Percentiles rank a stretch among this genome's conserved stretches.
phyloP scores from a whole-genome alignment of 345 rosid genomes.

The Clarkia xantiana region DNA sequence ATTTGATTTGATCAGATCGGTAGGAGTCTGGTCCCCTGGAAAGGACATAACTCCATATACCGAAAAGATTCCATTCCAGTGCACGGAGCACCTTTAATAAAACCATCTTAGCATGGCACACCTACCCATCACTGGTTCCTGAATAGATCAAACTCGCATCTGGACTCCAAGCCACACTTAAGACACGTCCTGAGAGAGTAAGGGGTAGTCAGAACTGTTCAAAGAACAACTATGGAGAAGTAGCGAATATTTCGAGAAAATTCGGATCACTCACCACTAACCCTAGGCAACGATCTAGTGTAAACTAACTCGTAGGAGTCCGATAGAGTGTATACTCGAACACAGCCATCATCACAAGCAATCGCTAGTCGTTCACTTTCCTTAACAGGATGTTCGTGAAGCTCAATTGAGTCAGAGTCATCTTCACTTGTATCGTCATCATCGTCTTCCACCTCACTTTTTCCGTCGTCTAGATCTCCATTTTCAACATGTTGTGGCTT shows the following conservation, averaged over 20 bases:
- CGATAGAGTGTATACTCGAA: constrained; percentile 43
- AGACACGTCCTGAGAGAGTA: constrained; percentile 47
- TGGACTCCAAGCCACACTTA: constrained; percentile 69
- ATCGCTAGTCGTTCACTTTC: constrained; percentile 41
- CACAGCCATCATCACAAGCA: constrained; percentile 86
- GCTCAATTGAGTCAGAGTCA: constrained; percentile 37
- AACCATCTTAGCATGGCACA: constrained; percentile 1
- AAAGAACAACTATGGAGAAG: constrained; percentile 7
- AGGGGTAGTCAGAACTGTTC: constrained; percentile 6
- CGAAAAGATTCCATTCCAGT: too few species aligned
- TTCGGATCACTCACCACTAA: constrained; percentile 69
- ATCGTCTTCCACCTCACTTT: constrained; percentile 18
- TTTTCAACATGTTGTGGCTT: constrained; percentile 27
- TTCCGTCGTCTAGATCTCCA: constrained; percentile 30
- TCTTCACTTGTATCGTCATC: constrained; percentile 38
- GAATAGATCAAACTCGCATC: constrained; percentile 53
- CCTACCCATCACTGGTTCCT: constrained; percentile 93
- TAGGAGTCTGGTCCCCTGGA: too few species aligned
- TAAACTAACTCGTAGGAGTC: constrained; percentile 45
- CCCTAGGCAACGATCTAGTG: constrained; percentile 69
- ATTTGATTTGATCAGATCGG: too few species aligned
- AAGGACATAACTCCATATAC: too few species aligned
- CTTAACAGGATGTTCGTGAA: constrained; percentile 15
- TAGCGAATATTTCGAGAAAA: background rate
- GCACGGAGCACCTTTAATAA: too few species aligned